Conservation (phyloP, 1,284 basidiomycete genomes). For the Tilletia indica region DNA sequence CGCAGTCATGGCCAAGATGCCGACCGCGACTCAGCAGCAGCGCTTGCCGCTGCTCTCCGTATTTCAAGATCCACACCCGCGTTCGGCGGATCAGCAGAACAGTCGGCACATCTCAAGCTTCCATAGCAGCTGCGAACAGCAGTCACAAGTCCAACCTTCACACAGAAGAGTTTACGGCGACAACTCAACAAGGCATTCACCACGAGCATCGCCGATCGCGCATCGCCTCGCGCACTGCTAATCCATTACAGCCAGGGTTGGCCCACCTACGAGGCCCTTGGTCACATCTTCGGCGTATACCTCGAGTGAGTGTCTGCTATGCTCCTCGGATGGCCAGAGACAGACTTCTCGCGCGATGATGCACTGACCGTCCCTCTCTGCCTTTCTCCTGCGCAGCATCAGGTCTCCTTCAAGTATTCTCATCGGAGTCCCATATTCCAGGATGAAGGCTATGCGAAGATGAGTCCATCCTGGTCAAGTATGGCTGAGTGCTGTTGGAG, state of each 20-base stretch:
- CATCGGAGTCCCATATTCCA: constrained; percentile 84
- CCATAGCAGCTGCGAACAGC: constrained; percentile 12
- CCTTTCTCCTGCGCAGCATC: constrained; percentile 75
- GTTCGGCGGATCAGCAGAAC: constrained; percentile 4
- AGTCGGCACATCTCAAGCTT: not conserved
- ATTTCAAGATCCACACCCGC: constrained; percentile 21
- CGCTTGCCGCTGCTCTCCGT: not conserved
- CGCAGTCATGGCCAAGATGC: constrained; percentile 41
- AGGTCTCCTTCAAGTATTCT: constrained; percentile 77
- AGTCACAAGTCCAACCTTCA: constrained; percentile 56
- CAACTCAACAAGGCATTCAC: constrained; percentile 88
- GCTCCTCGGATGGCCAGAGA: constrained; percentile 1
- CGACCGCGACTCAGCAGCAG: constrained; percentile 24
- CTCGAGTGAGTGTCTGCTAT: constrained; percentile 68
- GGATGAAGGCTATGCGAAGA: constrained; percentile 73
- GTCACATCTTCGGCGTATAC: constrained; percentile 86
- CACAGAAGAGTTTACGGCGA: constrained; percentile 85
- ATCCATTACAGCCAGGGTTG: constrained; percentile 65
- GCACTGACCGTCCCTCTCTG: constrained; percentile 57
- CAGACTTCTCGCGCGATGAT: not conserved
- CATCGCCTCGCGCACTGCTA: too few relatives aligned
- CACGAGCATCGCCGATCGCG: constrained; percentile 79
- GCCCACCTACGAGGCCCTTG: constrained; percentile 93
- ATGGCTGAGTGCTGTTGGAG: not conserved
- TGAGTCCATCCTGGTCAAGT: constrained; percentile 1